Percentiles rank a stretch among this genome's conserved stretches.
Conservation (phyloP, 148 eudicot genomes). For the Vaccinium myrtillus region DNA sequence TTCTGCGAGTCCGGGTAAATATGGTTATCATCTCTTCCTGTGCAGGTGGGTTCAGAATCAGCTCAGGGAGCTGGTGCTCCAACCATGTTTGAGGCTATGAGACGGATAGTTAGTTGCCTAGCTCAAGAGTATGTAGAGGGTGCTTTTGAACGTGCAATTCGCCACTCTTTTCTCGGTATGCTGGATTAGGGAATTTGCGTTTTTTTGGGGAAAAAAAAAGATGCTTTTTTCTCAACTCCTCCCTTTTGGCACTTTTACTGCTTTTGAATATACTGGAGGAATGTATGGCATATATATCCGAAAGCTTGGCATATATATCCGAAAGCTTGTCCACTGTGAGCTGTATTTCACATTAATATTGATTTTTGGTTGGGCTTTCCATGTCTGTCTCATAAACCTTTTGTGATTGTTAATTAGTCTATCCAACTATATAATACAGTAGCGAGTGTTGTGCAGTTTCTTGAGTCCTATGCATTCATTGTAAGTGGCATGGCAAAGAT, state of each 20-base stretch:
- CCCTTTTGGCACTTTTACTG: not conserved
- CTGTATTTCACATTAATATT: not conserved
- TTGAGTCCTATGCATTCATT: not conserved
- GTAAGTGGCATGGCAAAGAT: not conserved
- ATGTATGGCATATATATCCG: not conserved
- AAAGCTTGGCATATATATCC: not conserved
- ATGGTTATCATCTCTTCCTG: constrained; percentile 13
- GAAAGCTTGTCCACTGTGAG: not conserved
- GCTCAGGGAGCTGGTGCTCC: constrained; percentile 99
- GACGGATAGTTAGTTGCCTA: constrained; percentile 71
- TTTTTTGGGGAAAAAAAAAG: not conserved
- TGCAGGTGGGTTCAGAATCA: constrained; percentile 92
- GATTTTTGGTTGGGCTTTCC: not conserved
- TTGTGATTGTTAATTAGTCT: not conserved
- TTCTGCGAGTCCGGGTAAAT: not conserved
- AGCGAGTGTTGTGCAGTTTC: not conserved
- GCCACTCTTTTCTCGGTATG: constrained; percentile 84
- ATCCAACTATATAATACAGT: not conserved
- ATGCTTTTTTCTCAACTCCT: not conserved
- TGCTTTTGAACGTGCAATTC: constrained; percentile 70
- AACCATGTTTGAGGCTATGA: constrained; percentile 94
- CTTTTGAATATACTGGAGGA: not conserved
- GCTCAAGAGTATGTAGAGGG: constrained; percentile 58
- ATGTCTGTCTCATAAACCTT: not conserved
- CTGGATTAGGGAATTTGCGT: not conserved